These are phyloP conservation scores for Podosphaera xanthii DNA, from an alignment of 2,329 filamentous ascomycete species.

Conservation along the genomic window DNA sequence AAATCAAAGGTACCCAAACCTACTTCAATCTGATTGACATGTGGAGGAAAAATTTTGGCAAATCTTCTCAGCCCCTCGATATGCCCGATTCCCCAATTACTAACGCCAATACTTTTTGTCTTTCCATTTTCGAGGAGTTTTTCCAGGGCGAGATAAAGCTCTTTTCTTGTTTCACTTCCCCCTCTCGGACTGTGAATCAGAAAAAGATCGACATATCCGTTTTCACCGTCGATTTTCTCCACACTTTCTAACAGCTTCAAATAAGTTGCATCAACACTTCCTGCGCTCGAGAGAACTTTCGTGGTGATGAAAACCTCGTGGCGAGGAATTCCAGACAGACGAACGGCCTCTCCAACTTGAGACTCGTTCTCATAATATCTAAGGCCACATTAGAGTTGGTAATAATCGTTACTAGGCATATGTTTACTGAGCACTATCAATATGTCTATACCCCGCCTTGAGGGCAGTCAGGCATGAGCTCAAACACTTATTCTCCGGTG, in stretches of 20 bases:
- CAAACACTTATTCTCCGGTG: slow-evolving; percentile 28
- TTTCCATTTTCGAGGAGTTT: slow-evolving; percentile 33
- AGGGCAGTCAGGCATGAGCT: slow-evolving; percentile 35
- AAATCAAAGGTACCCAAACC: slow-evolving; percentile 16
- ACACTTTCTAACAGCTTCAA: slow-evolving; percentile 36
- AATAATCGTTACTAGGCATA: not conserved
- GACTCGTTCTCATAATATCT: slow-evolving; percentile 48
- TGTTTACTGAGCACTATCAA: slow-evolving; percentile 32
- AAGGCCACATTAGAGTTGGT: not conserved
- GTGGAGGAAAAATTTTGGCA: slow-evolving; percentile 45
- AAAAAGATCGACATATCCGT: slow-evolving; percentile 48
- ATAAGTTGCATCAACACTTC: slow-evolving; percentile 34
- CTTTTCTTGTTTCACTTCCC: slow-evolving; percentile 29
- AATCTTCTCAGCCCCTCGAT: slow-evolving; percentile 45
- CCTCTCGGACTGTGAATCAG: slow-evolving; percentile 42
- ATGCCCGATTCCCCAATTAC: slow-evolving; percentile 45
- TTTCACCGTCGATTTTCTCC: slow-evolving; percentile 29
- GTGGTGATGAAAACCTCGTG: slow-evolving; percentile 45
- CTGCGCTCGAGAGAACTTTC: slow-evolving; percentile 36
- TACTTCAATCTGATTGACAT: slow-evolving; percentile 49
- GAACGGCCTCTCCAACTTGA: slow-evolving; percentile 41
- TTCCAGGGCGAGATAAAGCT: slow-evolving; percentile 45
- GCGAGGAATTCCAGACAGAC: slow-evolving; percentile 29
- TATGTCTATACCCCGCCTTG: slow-evolving; percentile 34
- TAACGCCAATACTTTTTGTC: slow-evolving; percentile 45